A percentile compares a stretch with the other conserved stretches of the same genome.
Evolutionary conservation across 352 stramenopile species (phyloP).

Genomic region (Globisporangium solare): DNA sequence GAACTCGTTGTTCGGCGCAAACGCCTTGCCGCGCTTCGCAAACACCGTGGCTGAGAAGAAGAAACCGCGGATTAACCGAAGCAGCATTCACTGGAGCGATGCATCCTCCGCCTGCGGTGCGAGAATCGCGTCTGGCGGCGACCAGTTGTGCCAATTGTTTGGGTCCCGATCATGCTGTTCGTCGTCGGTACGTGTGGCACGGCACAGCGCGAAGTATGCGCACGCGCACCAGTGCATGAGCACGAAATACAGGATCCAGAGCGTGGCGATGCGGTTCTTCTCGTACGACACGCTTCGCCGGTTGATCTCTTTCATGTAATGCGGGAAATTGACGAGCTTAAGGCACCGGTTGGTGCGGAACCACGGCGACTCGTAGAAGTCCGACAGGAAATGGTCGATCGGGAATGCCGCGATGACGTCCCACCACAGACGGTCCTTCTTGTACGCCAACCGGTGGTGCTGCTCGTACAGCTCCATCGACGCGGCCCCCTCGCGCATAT

Average conservation of each 20-base stretch:
- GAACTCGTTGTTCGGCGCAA: constrained; percentile 16
- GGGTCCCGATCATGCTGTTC: neutral
- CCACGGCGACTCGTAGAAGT: constrained; percentile 39
- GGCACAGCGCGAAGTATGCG: constrained; percentile 31
- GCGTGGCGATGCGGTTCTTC: constrained; percentile 33
- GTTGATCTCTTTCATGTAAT: constrained; percentile 55
- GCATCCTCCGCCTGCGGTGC: constrained; percentile 6
- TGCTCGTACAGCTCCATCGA: constrained; percentile 58
- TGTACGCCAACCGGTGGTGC: constrained; percentile 32
- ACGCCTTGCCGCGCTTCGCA: constrained; percentile 41
- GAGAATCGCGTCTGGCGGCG: constrained; percentile 18
- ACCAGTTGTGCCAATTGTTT: constrained; percentile 38
- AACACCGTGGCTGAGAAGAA: constrained; percentile 43
- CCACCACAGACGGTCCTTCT: constrained; percentile 28
- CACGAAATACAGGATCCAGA: constrained; percentile 38
- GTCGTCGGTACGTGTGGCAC: neutral
- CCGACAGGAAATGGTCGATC: constrained; percentile 48
- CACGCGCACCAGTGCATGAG: constrained; percentile 53
- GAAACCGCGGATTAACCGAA: constrained; percentile 39
- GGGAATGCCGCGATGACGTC: constrained; percentile 42
- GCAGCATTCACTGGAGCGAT: constrained; percentile 9
- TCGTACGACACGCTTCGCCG: constrained; percentile 48
- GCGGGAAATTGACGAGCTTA: constrained; percentile 47
- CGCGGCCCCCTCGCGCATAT: constrained; percentile 37
- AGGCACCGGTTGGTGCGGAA: constrained; percentile 43